phyloP scores from a whole-genome alignment of 345 rosid species.

The Populus davidiana region DNA sequence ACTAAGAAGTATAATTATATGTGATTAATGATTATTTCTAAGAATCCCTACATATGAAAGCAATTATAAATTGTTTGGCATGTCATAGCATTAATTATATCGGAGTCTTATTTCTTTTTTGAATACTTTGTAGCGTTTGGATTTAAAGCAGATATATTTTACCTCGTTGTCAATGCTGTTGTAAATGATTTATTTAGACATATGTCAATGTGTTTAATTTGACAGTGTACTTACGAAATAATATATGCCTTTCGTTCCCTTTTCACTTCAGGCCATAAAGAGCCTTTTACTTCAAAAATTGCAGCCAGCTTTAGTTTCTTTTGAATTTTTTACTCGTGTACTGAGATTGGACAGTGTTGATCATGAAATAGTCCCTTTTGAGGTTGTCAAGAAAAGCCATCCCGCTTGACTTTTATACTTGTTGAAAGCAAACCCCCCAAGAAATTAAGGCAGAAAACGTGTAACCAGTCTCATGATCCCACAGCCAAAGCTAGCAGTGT shows the following conservation, averaged over 20 bases:
- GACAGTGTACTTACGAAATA: background rate
- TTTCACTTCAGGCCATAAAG: background rate
- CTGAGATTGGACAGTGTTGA: background rate
- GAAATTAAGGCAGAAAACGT: slow-evolving; percentile 5
- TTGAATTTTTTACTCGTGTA: background rate
- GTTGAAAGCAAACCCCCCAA: background rate
- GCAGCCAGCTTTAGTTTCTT: background rate
- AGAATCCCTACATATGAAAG: slow-evolving; percentile 9
- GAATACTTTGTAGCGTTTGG: background rate
- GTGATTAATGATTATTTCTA: slow-evolving; percentile 1
- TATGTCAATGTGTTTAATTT: background rate
- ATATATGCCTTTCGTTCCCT: too few species aligned
- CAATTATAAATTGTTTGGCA: background rate
- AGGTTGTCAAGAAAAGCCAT: slow-evolving; percentile 1
- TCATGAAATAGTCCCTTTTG: background rate
- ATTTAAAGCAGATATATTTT: background rate
- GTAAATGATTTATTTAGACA: background rate
- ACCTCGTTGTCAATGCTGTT: background rate
- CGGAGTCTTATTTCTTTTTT: background rate
- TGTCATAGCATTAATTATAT: background rate
- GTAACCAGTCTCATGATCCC: background rate
- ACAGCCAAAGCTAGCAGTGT: background rate
- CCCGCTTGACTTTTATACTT: background rate
- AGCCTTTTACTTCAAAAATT: background rate
- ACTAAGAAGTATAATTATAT: background rate